Evolutionary conservation across 345 rosid species (phyloP).

Genomic region (Syzygium grande): DNA sequence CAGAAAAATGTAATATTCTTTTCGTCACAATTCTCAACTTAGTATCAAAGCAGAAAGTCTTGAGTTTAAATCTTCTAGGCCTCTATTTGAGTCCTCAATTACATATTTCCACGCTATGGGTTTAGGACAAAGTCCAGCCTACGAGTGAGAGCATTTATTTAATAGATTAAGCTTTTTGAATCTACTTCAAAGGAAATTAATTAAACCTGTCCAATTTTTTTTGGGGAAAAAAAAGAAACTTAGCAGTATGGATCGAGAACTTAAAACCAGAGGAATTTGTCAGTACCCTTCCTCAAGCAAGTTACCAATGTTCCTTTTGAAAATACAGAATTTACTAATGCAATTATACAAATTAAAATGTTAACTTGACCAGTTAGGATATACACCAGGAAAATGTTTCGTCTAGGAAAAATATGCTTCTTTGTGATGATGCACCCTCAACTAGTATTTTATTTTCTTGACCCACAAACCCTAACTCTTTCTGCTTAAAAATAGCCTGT

Average conservation of each 20-base stretch:
- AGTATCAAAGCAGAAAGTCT: not conserved
- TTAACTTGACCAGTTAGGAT: not conserved
- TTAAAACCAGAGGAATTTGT: not conserved
- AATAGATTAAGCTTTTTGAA: not conserved
- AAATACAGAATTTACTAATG: not conserved
- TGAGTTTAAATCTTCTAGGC: not conserved
- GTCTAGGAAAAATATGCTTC: not conserved
- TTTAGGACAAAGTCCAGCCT: not conserved
- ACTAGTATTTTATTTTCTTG: not conserved
- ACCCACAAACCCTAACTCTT: not conserved
- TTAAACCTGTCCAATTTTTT: not conserved
- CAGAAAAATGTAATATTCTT: not conserved
- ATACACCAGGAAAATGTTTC: not conserved
- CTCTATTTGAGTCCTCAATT: not conserved
- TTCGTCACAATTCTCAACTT: not conserved
- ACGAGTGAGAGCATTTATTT: accelerated
- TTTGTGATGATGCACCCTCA: not conserved
- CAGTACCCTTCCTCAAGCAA: not conserved
- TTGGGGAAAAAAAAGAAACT: too few species aligned
- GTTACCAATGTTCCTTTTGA: not conserved
- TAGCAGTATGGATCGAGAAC: not conserved
- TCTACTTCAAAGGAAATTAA: not conserved
- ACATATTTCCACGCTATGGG: accelerated
- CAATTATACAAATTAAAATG: not conserved
- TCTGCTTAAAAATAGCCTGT: not conserved